Evolutionary conservation across 768 basidiomycete species (phyloP).

Genomic region (Kwoniella mangroviensis): DNA sequence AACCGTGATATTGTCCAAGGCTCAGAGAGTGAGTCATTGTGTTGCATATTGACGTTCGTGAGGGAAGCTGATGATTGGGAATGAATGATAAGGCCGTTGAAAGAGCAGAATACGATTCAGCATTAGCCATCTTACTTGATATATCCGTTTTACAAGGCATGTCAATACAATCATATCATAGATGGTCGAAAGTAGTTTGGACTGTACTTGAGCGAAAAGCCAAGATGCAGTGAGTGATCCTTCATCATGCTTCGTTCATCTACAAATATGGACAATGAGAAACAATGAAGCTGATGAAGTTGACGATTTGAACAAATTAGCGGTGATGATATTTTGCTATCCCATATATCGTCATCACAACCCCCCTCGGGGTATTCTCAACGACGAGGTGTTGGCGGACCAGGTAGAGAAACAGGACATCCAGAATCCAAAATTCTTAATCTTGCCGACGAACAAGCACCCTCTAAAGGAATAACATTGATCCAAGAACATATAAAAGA

Average conservation of each 20-base stretch:
- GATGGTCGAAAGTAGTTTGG: slow-evolving; percentile 49
- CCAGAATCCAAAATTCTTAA: background rate
- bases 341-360: slow-evolving; percentile 19
- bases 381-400: slow-evolving; percentile 36
- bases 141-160: slow-evolving; percentile 27
- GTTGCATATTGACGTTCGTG: no score
- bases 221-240: slow-evolving; percentile 32
- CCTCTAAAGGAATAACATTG: slow-evolving; percentile 7
- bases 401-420: slow-evolving; percentile 27
- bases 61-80: background rate
- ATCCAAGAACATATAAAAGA: slow-evolving; percentile 30
- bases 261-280: no score
- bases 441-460: background rate
- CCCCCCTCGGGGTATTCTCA: slow-evolving; percentile 21
- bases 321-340: slow-evolving; percentile 21
- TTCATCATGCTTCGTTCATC: background rate
- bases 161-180: slow-evolving; percentile 38
- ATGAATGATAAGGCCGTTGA: slow-evolving; percentile 21
- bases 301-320: slow-evolving; percentile 20
- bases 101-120: slow-evolving; percentile 34
- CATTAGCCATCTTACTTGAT: slow-evolving; percentile 38
- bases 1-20: slow-evolving; percentile 38
- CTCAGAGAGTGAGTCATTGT: slow-evolving; percentile 42
- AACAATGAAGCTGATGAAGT: background rate
- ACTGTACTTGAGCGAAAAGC: slow-evolving; percentile 39